Percentiles rank a stretch among this genome's conserved stretches.
These are phyloP conservation scores for Nicotiana tomentosiformis DNA, from an alignment of 257 asterid genomes.

Conservation along the genomic window DNA sequence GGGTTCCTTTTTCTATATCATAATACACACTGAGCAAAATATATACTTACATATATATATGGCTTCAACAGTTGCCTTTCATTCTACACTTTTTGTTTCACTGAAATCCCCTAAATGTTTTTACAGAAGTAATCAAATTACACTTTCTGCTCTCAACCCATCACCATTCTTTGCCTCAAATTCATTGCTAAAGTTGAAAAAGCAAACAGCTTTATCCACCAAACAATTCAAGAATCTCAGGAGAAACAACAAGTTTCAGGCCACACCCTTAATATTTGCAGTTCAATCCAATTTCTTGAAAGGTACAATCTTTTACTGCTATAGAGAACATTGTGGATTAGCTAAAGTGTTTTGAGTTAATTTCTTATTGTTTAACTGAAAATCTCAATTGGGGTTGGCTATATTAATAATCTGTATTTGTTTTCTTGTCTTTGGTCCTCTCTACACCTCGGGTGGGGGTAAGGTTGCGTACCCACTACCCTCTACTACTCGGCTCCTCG, in stretches of 20 bases:
- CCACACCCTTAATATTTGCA: constrained; percentile 33
- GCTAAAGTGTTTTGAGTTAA: background rate
- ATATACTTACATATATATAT: no score
- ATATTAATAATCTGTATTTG: background rate
- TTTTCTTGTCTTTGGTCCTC: background rate
- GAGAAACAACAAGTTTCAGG: constrained; percentile 19
- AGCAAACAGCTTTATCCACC: constrained; percentile 23
- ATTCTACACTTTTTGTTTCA: background rate
- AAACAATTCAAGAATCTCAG: constrained; percentile 23
- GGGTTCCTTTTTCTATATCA: background rate
- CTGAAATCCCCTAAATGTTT: constrained; percentile 7
- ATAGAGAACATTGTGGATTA: background rate
- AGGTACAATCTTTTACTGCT: constrained; percentile 31
- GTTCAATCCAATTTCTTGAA: constrained; percentile 49
- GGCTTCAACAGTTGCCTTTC: background rate
- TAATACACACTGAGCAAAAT: no score
- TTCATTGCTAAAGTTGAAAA: constrained; percentile 28
- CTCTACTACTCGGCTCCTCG: no score
- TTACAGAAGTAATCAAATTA: background rate
- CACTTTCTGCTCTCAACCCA: constrained; percentile 3
- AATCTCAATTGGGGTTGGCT: background rate
- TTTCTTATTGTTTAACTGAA: background rate
- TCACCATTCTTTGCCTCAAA: constrained; percentile 30
- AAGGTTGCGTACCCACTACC: no score
- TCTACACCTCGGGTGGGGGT: no score